A percentile compares a stretch with the other conserved stretches of the same genome.
These are phyloP conservation scores for Paramarasmius palmivorus DNA, from an alignment of 1,284 basidiomycete genomes.

Conservation along the genomic window DNA sequence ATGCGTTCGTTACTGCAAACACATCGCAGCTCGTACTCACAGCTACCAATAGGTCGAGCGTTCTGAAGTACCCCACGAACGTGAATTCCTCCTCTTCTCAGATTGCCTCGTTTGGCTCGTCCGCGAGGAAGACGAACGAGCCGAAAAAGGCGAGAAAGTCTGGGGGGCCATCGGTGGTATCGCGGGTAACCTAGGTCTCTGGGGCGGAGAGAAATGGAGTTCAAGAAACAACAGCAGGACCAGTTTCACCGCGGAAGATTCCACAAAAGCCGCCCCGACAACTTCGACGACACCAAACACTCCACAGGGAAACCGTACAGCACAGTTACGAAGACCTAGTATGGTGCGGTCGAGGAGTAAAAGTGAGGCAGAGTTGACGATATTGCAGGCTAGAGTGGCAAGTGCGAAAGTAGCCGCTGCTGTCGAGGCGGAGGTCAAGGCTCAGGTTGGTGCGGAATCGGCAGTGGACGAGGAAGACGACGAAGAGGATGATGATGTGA, in stretches of 20 bases:
- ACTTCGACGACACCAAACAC: background rate
- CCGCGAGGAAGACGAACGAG: slow-evolving; percentile 39
- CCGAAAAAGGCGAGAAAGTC: slow-evolving; percentile 20
- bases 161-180: slow-evolving; percentile 7
- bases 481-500: background rate
- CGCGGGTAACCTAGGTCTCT: background rate
- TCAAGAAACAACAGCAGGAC: background rate
- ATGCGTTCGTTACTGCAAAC: too few relatives aligned
- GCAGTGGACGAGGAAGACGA: background rate
- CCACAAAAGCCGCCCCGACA: background rate
- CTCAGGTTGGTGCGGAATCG: background rate
- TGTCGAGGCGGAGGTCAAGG: background rate
- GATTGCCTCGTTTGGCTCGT: slow-evolving; percentile 81
- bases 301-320: slow-evolving; percentile 11
- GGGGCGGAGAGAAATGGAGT: background rate
- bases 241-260: background rate
- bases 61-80: slow-evolving; percentile 49
- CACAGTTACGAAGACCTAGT: slow-evolving; percentile 25
- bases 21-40: too few relatives aligned
- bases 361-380: slow-evolving; percentile 58
- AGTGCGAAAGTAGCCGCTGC: background rate
- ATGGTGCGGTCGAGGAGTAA: slow-evolving; percentile 55
- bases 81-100: slow-evolving; percentile 80
- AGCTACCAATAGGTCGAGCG: slow-evolving; percentile 35
- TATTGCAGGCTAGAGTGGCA: slow-evolving; percentile 10